Base-by-base conservation (phyloP, 768 basidiomycete genomes). In the Mycena kentingensis region DNA sequence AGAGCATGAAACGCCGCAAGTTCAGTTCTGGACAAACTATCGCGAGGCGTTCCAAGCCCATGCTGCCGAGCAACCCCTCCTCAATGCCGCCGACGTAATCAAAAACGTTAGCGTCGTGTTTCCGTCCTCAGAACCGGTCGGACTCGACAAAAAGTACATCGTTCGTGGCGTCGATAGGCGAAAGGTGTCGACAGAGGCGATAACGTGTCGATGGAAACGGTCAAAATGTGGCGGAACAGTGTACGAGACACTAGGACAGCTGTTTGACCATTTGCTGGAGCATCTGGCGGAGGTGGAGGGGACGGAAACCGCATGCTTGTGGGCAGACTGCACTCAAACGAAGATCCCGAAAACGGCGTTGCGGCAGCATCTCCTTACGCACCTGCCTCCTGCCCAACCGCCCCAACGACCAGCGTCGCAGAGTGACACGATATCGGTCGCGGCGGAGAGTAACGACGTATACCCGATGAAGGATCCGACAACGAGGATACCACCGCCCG, bases 1-100 rank as follows among this genome's bases (percentile, higher is more conserved):
- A 2, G 84, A 88, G 3, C 83, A 88, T 4, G 90, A 94, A 63
- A 73, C 98, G 39, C 93, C 92, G 1, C 97, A 98, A 68, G 93
- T 96, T 28, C 87, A 91, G 49, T 92, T 99, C 63, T 99, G 96
- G 95, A 92, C 83, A 51, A 78, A 94, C 12, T 99, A 99, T 72
- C 87, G 88, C 56, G 88, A 90, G 52, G 82, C 82, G 1, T 97
- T 98, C 62, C 71, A 79, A 1, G 82, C 84, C 1, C 77, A 75
- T 62, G 67, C 77, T 52, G 80, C 83, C 1, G 76, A 75, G 49
- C 74, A 81, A 51, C 80, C 81, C 11, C 72, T 92, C 37, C 80
- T 94, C 3, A 81, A 85, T 2, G 95, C 97, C 0, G 87, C 91
- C 1, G 96, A 99, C 37, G 90, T 97, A 43, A 98, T 99, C 68